Base-by-base conservation (phyloP, 139 green algal genomes). In the Tetradesmus lagerheimii region DNA sequence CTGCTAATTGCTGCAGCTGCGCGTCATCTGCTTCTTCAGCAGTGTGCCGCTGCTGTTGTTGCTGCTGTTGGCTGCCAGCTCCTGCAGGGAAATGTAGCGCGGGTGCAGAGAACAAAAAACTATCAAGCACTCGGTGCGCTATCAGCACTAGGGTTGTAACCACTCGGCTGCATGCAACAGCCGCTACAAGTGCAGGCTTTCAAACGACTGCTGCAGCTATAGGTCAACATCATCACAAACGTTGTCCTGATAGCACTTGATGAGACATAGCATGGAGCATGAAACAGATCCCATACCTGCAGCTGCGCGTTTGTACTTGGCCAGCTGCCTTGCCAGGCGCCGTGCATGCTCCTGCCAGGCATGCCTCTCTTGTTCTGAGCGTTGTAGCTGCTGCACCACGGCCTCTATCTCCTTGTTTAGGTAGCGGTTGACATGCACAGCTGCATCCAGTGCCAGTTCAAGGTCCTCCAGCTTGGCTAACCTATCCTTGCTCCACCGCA, bases 381-480 rank as follows among this genome's bases (percentile, higher is more conserved):
- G 37, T 29, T 89, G 89, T 4, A 95, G 34, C 25, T 79, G 29
- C 27, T 79, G 6, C 12, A 90, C 23, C 31, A 92, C 47, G 0
- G 62, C n/a, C 64, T 93, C 89, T 27, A 94, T 50, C 67, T 95
- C 88, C 9, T 43, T 37, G 80, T 93, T 93, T 1, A 95, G 83
- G 77, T 91, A 89, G 20, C 77, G 83, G 77, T 95, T 96, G 4
- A 96, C 91, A n/a, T 87, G 71, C 27, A 89, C 74, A 31, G 92
- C 92, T 34, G 87, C 89, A 9, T 94, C 81, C 2, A 95, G 91
- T 9, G 90, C 89, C 18, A 92, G 45, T 62, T 93, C 71, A 5
- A 95, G 77, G 15, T 93, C 92, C 39, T 92, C 57, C 25, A 93
- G 78, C 75, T 86, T 94, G 74, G 78, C 85, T 9, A 89, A 41